These are phyloP conservation scores for Melampsora americana DNA, from an alignment of 1,284 basidiomycete genomes.

Conservation along the genomic window DNA sequence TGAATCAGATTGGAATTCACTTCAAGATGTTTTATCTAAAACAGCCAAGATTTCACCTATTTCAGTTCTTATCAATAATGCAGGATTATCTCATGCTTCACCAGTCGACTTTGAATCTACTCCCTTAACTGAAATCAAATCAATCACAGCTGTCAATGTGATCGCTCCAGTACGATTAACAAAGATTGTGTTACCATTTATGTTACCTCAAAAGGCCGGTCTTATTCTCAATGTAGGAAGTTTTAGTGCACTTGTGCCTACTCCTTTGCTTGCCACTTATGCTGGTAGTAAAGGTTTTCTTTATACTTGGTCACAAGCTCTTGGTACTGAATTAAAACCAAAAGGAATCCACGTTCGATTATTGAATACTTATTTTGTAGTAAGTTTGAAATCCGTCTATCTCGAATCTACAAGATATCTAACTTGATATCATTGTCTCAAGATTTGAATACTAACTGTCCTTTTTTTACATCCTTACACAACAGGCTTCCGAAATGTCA, in stretches of 20 bases:
- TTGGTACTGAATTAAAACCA: slow-evolving; percentile 74
- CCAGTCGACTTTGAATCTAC: slow-evolving; percentile 60
- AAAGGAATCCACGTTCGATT: slow-evolving; percentile 74
- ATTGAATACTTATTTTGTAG: slow-evolving; percentile 93
- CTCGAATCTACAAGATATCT: too few relatives aligned
- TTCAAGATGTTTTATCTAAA: slow-evolving; percentile 8
- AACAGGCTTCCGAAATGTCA: slow-evolving; percentile 89
- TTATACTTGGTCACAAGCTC: slow-evolving; percentile 76
- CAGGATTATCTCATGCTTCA: slow-evolving; percentile 77
- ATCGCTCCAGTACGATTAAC: slow-evolving; percentile 60
- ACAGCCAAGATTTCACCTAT: slow-evolving; percentile 11
- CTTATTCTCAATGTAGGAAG: slow-evolving; percentile 89
- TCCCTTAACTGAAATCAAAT: slow-evolving; percentile 57
- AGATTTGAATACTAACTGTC: too few relatives aligned
- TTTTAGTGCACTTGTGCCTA: slow-evolving; percentile 81
- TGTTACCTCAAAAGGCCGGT: slow-evolving; percentile 73
- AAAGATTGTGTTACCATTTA: slow-evolving; percentile 66
- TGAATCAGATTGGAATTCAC: slow-evolving; percentile 27
- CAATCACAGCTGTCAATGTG: slow-evolving; percentile 60
- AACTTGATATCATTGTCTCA: too few relatives aligned
- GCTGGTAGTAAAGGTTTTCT: slow-evolving; percentile 89
- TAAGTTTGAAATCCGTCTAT: slow-evolving; percentile 61
- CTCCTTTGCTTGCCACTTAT: slow-evolving; percentile 90
- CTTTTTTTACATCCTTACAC: not conserved
- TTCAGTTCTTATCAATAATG: slow-evolving; percentile 76